These are phyloP conservation scores for Neodidymelliopsis sp. DNA, from an alignment of 2,329 filamentous ascomycete species.

Conservation along the genomic window DNA sequence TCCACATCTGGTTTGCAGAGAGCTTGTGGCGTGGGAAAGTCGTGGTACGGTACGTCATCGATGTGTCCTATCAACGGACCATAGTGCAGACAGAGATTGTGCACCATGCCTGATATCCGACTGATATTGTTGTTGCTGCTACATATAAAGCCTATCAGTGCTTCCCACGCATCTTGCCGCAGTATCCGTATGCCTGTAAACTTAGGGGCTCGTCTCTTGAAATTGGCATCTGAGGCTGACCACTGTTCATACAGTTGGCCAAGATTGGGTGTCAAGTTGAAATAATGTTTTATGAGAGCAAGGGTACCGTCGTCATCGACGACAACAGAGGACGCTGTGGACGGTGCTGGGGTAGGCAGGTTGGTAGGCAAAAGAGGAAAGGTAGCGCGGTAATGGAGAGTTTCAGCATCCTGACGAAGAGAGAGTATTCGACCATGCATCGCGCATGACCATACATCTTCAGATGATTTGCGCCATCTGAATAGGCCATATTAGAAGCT, in stretches of 20 bases:
- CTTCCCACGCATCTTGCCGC: constrained; percentile 95
- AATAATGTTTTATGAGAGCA: constrained; percentile 79
- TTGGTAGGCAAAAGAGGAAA: constrained; percentile 58
- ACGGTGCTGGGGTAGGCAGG: constrained; percentile 3
- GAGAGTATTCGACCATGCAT: constrained; percentile 85
- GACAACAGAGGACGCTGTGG: constrained; percentile 35
- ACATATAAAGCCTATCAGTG: constrained; percentile 93
- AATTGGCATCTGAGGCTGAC: constrained; percentile 86
- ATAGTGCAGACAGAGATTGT: constrained; percentile 88
- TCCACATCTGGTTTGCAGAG: constrained; percentile 81
- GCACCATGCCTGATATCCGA: constrained; percentile 94
- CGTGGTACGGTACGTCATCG: constrained; percentile 77
- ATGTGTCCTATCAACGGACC: constrained; percentile 77
- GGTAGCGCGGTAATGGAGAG: constrained; percentile 81
- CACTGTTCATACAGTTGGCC: constrained; percentile 82
- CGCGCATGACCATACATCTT: constrained; percentile 88
- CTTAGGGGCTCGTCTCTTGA: constrained; percentile 82
- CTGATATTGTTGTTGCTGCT: constrained; percentile 99
- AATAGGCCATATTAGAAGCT: constrained; percentile 13
- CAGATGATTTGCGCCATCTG: constrained; percentile 83
- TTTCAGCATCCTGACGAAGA: constrained; percentile 78
- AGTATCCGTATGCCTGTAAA: constrained; percentile 93
- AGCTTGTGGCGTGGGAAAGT: constrained; percentile 80
- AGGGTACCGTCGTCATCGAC: constrained; percentile 72
- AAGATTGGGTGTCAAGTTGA: constrained; percentile 83